These are phyloP conservation scores for Thamnidium elegans DNA, from an alignment of 192 early-diverging fungal genomes.

Conservation along the genomic window DNA sequence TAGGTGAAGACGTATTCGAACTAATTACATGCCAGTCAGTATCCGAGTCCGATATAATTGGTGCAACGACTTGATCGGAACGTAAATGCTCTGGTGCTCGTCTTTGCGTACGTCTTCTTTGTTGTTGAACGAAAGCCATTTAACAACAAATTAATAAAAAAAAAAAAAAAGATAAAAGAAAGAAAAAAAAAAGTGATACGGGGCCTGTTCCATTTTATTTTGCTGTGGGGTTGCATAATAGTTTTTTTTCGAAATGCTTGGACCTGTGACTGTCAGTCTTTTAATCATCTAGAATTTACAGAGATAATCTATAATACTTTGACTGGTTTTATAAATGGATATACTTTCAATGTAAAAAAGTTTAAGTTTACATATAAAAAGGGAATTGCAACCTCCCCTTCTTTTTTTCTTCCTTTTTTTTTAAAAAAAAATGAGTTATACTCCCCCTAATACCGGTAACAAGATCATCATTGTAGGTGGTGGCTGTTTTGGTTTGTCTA, in stretches of 20 bases:
- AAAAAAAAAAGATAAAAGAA: conserved; percentile 5
- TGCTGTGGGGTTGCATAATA: too few species aligned
- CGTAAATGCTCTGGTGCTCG: not conserved
- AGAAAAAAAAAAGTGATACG: conserved; percentile 6
- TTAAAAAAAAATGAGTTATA: not conserved
- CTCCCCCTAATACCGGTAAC: not conserved
- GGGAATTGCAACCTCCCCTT: not conserved
- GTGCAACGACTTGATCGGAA: not conserved
- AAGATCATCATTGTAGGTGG: conserved; percentile 32
- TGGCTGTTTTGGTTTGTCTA: conserved; percentile 31
- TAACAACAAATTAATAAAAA: conserved; percentile 11
- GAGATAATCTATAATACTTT: too few species aligned
- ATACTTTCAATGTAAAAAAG: too few species aligned
- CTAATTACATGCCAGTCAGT: conserved; percentile 37
- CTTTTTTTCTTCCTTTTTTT: not conserved
- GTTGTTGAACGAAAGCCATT: conserved; percentile 38
- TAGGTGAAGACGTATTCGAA: conserved; percentile 6
- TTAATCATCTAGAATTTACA: not conserved
- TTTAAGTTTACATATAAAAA: not conserved
- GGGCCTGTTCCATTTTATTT: too few species aligned
- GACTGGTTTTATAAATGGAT: too few species aligned
- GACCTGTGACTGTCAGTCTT: too few species aligned
- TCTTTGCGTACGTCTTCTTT: conserved; percentile 14
- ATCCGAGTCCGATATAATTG: conserved; percentile 24
- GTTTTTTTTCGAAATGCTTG: too few species aligned